Percentiles rank a stretch among this genome's conserved stretches.
These are phyloP conservation scores for Clitocybe nebularis DNA, from an alignment of 1,284 basidiomycete genomes.

Conservation along the genomic window DNA sequence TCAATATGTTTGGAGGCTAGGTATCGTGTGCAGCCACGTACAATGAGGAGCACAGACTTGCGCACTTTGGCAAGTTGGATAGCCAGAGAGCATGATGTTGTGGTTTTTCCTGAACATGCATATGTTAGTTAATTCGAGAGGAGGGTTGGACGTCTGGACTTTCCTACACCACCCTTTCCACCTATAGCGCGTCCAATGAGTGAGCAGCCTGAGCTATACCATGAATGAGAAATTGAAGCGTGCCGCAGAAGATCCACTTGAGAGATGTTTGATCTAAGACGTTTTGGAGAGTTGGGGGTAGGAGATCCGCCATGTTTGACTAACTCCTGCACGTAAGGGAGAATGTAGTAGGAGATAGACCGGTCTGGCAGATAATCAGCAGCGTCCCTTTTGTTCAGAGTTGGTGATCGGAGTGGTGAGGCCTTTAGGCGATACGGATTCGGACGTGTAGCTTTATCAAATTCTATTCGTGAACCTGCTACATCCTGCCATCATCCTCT, in stretches of 20 bases:
- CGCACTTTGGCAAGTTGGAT: constrained; percentile 86
- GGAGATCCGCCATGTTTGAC: constrained; percentile 45
- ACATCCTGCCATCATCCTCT: constrained; percentile 14
- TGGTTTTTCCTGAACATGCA: constrained; percentile 83
- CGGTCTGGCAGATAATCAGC: not conserved
- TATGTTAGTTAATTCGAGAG: too few species aligned
- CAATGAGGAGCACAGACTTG: constrained; percentile 91
- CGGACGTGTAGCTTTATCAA: constrained; percentile 6
- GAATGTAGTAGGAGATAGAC: not conserved
- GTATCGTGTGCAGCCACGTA: too few species aligned
- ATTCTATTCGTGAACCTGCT: constrained; percentile 10
- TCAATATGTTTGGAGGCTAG: constrained; percentile 3
- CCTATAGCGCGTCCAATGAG: constrained; percentile 41
- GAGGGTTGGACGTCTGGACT: too few species aligned
- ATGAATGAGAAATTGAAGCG: constrained; percentile 27
- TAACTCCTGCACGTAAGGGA: not conserved
- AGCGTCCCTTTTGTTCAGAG: not conserved
- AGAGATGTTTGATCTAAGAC: constrained; percentile 84
- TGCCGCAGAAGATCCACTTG: constrained; percentile 96
- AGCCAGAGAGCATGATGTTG: constrained; percentile 93
- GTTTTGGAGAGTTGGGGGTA: constrained; percentile 85
- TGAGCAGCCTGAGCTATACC: constrained; percentile 13
- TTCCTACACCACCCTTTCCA: constrained; percentile 93
- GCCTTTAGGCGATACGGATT: not conserved
- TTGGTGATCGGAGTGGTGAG: not conserved